Evolutionary conservation across 495 filamentous ascomycete genomes (phyloP).

Genomic region (Tirmania nivea): DNA sequence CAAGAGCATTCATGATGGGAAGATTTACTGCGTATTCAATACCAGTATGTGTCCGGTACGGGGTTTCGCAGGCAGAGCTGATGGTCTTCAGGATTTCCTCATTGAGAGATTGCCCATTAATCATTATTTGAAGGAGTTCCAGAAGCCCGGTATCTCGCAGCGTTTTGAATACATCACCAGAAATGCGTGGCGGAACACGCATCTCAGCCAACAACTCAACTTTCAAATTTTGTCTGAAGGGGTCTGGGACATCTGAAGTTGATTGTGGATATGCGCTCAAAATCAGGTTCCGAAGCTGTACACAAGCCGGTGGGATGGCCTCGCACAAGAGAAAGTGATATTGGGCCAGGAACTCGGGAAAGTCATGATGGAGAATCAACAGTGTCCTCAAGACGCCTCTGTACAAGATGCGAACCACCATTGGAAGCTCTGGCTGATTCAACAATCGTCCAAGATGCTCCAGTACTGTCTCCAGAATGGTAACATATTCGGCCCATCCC

Average conservation of each 20-base stretch:
- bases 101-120: not conserved
- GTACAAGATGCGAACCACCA: conserved; percentile 68
- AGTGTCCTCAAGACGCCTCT: conserved; percentile 62
- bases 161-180: conserved; percentile 30
- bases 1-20: conserved; percentile 55
- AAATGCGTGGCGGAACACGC: conserved; percentile 38
- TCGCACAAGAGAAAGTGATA: conserved; percentile 71
- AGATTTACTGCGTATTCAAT: conserved; percentile 44
- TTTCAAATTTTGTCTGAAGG: conserved; percentile 57
- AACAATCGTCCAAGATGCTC: conserved; percentile 50
- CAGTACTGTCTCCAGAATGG: conserved; percentile 53
- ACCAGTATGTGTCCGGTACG: not conserved
- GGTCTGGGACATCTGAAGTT: conserved; percentile 57
- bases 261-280: conserved; percentile 62
- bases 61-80: not conserved
- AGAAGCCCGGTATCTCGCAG: conserved; percentile 12
- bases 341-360: conserved; percentile 74
- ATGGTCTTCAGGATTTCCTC: conserved; percentile 6
- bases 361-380: conserved; percentile 77
- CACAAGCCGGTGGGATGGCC: conserved; percentile 62
- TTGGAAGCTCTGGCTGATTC: conserved; percentile 50
- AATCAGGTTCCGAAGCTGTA: conserved; percentile 74
- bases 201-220: conserved; percentile 62
- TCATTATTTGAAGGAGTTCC: conserved; percentile 9
- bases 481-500: conserved; percentile 56